Conservation (phyloP, 331 rosid genomes). For the Erythrophleum ivorense region DNA sequence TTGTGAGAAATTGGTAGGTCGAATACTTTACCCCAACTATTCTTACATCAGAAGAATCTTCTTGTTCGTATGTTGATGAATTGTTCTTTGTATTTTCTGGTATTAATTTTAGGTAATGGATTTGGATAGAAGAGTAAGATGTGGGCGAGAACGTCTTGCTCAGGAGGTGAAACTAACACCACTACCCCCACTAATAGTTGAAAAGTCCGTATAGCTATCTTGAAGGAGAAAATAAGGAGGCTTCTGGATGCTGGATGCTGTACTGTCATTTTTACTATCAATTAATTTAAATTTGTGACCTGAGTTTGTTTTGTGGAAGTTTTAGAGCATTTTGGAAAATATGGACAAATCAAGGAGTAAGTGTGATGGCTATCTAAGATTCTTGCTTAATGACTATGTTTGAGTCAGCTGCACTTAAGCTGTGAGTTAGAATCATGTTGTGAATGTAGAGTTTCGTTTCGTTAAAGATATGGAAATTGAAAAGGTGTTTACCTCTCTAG, state of each 20-base stretch:
- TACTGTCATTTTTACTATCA: too few relatives aligned
- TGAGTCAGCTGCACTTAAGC: too few relatives aligned
- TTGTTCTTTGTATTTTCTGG: background rate
- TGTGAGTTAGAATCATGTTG: too few relatives aligned
- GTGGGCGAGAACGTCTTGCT: constrained; percentile 95
- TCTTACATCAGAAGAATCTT: background rate
- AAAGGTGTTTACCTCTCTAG: too few relatives aligned
- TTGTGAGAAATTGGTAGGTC: constrained; percentile 91
- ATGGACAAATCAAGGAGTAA: too few relatives aligned
- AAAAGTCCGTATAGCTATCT: constrained; percentile 82
- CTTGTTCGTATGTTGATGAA: constrained; percentile 1
- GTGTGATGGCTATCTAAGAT: too few relatives aligned
- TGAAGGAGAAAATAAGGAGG: constrained; percentile 96
- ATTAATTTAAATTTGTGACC: too few relatives aligned
- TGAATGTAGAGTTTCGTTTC: too few relatives aligned
- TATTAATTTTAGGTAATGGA: constrained; percentile 78
- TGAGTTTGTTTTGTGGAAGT: too few relatives aligned
- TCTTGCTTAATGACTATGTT: too few relatives aligned
- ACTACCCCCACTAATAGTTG: constrained; percentile 75
- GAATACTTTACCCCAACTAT: background rate
- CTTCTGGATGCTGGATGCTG: constrained; percentile 68
- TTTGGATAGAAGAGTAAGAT: constrained; percentile 95
- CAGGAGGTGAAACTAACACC: constrained; percentile 98
- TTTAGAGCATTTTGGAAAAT: too few relatives aligned
- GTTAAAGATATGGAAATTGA: too few relatives aligned